phyloP scores from a whole-genome alignment of 805 yeast genomes.

The Pichia nanzhaoensis region DNA sequence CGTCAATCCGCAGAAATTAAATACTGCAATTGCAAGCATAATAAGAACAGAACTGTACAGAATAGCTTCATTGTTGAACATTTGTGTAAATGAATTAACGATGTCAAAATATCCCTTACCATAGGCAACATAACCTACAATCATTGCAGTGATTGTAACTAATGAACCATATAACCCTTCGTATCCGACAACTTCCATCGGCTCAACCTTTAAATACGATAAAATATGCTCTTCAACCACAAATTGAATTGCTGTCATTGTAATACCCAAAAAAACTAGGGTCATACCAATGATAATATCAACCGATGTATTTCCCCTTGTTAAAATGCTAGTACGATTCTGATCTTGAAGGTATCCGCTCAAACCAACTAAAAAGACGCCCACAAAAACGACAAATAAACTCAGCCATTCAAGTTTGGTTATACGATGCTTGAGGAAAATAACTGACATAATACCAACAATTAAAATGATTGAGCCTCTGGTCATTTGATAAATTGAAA shows the following conservation, averaged over 20 bases:
- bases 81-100: constrained; percentile 41
- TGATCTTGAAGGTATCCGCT: constrained; percentile 43
- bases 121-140: constrained; percentile 35
- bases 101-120: constrained; percentile 54
- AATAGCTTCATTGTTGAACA: constrained; percentile 39
- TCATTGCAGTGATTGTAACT: constrained; percentile 39
- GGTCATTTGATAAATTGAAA: constrained; percentile 80
- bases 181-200: constrained; percentile 60
- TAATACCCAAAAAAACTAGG: constrained; percentile 53
- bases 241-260: constrained; percentile 70
- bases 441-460: constrained; percentile 64
- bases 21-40: constrained; percentile 65
- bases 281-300: constrained; percentile 48
- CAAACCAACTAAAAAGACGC: constrained; percentile 66
- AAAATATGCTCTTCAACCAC: constrained; percentile 71
- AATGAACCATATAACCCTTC: constrained; percentile 65
- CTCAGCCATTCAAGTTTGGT: constrained; percentile 63
- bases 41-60: constrained; percentile 50
- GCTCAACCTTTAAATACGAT: constrained; percentile 44
- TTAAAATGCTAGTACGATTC: background rate
- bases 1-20: constrained; percentile 69
- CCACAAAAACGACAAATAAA: constrained; percentile 54
- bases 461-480: constrained; percentile 70
- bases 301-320: constrained; percentile 2
- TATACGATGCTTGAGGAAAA: constrained; percentile 51